phyloP scores from a whole-genome alignment of 139 green algal genomes.

The Axilococcus clingmanii region DNA sequence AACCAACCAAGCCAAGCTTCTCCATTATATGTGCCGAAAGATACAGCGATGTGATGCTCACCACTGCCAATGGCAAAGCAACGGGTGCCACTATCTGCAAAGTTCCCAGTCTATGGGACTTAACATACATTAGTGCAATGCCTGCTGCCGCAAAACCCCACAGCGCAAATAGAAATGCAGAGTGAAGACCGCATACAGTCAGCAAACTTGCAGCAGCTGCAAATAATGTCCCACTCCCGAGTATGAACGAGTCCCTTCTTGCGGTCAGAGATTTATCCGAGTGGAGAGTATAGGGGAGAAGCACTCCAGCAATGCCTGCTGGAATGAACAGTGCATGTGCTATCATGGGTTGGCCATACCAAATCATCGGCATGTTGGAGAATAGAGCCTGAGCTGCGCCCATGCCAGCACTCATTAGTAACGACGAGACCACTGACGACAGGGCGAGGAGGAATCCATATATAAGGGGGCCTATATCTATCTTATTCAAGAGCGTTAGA shows the following conservation, averaged over 20 bases:
- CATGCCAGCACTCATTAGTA: conserved; percentile 8
- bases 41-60: conserved; percentile 7
- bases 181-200: conserved; percentile 10
- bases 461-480: neutral
- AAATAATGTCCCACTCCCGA: conserved; percentile 14
- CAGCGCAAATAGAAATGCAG: conserved; percentile 13
- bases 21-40: conserved; percentile 26
- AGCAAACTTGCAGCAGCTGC: conserved; percentile 13
- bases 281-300: conserved; percentile 32
- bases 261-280: neutral
- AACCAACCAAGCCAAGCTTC: conserved; percentile 28
- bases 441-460: neutral
- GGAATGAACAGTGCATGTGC: conserved; percentile 39
- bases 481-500: neutral
- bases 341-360: conserved; percentile 35
- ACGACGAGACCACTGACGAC: neutral
- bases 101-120: neutral
- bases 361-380: conserved; percentile 35
- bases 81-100: neutral
- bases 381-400: conserved; percentile 4
- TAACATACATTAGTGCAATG: conserved; percentile 3
- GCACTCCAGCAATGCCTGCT: conserved; percentile 23
- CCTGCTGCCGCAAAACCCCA: conserved; percentile 15
- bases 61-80: neutral
- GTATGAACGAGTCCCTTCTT: neutral